Percentiles rank a stretch among this genome's conserved stretches.
Evolutionary conservation across 495 filamentous ascomycete species (phyloP).

Genomic region (Xylaria flabelliformis): DNA sequence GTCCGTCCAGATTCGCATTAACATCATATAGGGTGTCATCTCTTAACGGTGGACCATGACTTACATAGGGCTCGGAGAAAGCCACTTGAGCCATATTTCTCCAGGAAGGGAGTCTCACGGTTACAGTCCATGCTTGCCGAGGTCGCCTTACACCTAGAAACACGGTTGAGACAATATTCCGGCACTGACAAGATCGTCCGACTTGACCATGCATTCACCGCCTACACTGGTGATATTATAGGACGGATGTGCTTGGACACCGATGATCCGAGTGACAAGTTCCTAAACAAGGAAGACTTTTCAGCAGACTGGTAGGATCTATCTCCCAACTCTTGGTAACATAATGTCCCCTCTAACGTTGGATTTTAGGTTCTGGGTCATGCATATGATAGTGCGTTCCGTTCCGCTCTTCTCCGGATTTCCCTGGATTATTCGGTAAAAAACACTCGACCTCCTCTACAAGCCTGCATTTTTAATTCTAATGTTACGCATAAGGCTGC

Average conservation of each 20-base stretch:
- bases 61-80: constrained; percentile 31
- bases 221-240: constrained; percentile 37
- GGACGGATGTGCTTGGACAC: constrained; percentile 15
- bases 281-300: constrained; percentile 26
- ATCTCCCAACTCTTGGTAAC: constrained; percentile 2
- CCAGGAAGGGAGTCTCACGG: constrained; percentile 22
- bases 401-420: constrained; percentile 34
- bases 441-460: background rate
- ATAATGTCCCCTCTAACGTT: background rate
- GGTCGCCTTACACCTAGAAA: constrained; percentile 9
- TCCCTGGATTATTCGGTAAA: constrained; percentile 30
- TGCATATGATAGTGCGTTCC: constrained; percentile 27
- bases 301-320: constrained; percentile 13
- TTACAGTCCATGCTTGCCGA: constrained; percentile 33
- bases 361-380: constrained; percentile 13
- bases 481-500: background rate
- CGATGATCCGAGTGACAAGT: constrained; percentile 30
- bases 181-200: constrained; percentile 33
- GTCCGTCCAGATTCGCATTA: background rate
- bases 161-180: constrained; percentile 8
- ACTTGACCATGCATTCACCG: constrained; percentile 41
- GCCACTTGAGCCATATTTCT: constrained; percentile 36
- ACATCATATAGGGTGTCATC: constrained; percentile 3
- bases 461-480: background rate
- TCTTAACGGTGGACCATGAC: constrained; percentile 33